These are phyloP conservation scores for Gynochthodes officinalis DNA, from an alignment of 257 asterid genomes.

Conservation along the genomic window DNA sequence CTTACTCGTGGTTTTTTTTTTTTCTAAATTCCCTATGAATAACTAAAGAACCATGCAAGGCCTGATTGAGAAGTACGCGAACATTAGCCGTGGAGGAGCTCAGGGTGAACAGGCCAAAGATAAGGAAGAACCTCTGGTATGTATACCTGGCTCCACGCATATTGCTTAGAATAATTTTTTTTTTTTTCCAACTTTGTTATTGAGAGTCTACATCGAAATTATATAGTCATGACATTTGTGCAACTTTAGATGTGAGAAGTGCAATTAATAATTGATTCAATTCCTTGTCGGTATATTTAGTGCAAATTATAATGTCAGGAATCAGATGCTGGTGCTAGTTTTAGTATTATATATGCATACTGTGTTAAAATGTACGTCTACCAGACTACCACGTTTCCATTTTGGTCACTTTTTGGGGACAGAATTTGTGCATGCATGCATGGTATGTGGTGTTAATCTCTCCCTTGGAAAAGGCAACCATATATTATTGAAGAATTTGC, in stretches of 20 bases:
- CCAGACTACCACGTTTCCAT: too few species aligned
- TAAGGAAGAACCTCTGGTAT: constrained; percentile 35
- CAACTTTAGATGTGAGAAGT: not conserved
- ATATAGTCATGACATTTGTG: not conserved
- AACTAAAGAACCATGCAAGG: constrained; percentile 61
- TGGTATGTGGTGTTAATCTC: too few species aligned
- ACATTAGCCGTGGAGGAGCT: constrained; percentile 35
- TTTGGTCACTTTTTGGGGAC: constrained; percentile 41
- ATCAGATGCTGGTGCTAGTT: constrained; percentile 51
- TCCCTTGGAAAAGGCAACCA: too few species aligned
- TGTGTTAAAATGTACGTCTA: too few species aligned
- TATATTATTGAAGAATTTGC: too few species aligned
- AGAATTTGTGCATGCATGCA: constrained; percentile 18
- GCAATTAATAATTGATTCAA: not conserved
- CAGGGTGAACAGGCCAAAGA: constrained; percentile 36
- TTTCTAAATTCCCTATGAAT: not conserved
- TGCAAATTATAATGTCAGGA: constrained; percentile 16
- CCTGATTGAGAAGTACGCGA: constrained; percentile 71
- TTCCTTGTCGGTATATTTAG: not conserved
- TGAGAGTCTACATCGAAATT: too few species aligned
- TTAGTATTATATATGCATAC: not conserved
- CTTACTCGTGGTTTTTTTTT: too few species aligned
- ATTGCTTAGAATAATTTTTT: too few species aligned
- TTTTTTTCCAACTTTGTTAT: too few species aligned
- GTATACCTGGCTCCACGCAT: not conserved